Evolutionary conservation across 768 basidiomycete genomes (phyloP).

Genomic region (Peribolospora kevripleyi): DNA sequence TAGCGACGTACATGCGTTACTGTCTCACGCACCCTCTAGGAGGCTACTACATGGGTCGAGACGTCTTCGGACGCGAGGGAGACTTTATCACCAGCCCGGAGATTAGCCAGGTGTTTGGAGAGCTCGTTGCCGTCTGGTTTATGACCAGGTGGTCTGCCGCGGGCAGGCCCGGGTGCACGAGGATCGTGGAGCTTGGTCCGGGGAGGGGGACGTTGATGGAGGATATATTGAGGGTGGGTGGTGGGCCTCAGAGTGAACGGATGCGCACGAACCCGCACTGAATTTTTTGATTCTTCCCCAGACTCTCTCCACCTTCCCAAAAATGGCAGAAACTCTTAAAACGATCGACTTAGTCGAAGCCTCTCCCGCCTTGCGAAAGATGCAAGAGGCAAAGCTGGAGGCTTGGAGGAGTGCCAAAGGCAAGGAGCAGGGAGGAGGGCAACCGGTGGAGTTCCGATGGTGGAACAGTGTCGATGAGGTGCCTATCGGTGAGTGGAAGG

Average conservation of each 20-base stretch:
- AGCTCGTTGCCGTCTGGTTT: constrained; percentile 77
- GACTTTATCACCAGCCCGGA: constrained; percentile 96
- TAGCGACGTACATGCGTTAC: constrained; percentile 73
- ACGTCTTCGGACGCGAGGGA: constrained; percentile 57
- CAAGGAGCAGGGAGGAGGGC: neutral
- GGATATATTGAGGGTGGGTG: constrained; percentile 57
- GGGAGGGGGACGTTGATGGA: constrained; percentile 78
- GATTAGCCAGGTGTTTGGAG: constrained; percentile 86
- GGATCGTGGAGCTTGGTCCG: constrained; percentile 77
- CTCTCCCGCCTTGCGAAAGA: constrained; percentile 36
- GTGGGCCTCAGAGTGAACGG: neutral
- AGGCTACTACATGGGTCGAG: constrained; percentile 57
- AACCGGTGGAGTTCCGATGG: constrained; percentile 32
- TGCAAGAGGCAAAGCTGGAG: constrained; percentile 35
- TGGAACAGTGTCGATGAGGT: constrained; percentile 49
- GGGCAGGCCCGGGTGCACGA: constrained; percentile 29
- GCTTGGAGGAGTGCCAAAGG: neutral
- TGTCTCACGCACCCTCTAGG: constrained; percentile 70
- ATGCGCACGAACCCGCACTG: neutral
- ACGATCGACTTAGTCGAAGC: constrained; percentile 61
- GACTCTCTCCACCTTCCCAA: constrained; percentile 14
- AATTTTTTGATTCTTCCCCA: constrained; percentile 5
- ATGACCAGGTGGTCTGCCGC: constrained; percentile 44
- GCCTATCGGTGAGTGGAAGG: constrained; percentile 18
- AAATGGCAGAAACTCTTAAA: constrained; percentile 17